Evolutionary conservation across 352 stramenopile genomes (phyloP).

Genomic region (Pythium aphanidermatum): DNA sequence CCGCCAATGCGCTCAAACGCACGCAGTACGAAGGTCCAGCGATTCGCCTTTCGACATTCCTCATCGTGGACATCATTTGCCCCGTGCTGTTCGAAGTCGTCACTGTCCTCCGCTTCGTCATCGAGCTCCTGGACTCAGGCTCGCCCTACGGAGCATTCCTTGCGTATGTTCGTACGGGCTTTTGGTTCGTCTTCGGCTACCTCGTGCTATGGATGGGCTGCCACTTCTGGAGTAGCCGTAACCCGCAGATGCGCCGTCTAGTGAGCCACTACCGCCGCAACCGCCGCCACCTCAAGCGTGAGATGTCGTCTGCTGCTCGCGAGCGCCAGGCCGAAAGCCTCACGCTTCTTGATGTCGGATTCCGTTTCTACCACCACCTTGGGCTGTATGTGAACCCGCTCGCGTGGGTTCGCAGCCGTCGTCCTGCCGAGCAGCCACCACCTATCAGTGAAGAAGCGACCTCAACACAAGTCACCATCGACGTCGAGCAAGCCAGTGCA

Average conservation of each 20-base stretch:
- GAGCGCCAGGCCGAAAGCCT: constrained; percentile 61
- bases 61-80: constrained; percentile 70
- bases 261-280: constrained; percentile 72
- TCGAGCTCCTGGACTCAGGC: constrained; percentile 46
- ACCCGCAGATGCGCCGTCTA: constrained; percentile 65
- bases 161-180: constrained; percentile 63
- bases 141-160: constrained; percentile 61
- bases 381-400: constrained; percentile 38
- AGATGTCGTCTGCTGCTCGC: constrained; percentile 40
- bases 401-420: constrained; percentile 15
- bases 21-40: constrained; percentile 43
- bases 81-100: constrained; percentile 63
- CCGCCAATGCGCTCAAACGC: constrained; percentile 52
- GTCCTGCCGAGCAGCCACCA: not conserved
- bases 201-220: constrained; percentile 60
- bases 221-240: constrained; percentile 79
- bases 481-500: not conserved
- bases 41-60: constrained; percentile 71
- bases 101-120: constrained; percentile 40
- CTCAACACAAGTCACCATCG: not conserved
- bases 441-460: not conserved
- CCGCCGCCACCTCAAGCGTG: constrained; percentile 44
- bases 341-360: constrained; percentile 70
- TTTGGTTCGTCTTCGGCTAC: constrained; percentile 54
- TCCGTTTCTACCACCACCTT: constrained; percentile 63